Conservation (phyloP, 2,329 filamentous ascomycete species). For the Xylaria sp. region DNA sequence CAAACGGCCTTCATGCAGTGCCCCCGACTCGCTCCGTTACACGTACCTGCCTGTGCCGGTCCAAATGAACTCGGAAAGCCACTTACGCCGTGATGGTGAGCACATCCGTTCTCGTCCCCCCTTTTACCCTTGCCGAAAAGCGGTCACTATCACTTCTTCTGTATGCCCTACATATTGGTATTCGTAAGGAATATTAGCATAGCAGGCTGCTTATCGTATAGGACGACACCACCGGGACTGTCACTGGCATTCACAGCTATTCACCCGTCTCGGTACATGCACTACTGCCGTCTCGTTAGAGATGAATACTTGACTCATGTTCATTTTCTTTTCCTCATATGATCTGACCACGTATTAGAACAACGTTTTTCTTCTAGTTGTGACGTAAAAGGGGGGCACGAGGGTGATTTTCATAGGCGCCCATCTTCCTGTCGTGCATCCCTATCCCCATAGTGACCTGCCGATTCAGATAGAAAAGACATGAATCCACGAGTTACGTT, state of each 20-base stretch:
- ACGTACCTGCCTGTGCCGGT: background rate
- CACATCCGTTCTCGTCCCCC: background rate
- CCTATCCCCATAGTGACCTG: background rate
- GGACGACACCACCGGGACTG: background rate
- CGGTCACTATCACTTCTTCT: background rate
- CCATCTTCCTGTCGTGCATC: background rate
- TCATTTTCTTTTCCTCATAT: conserved; percentile 6
- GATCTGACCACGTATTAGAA: background rate
- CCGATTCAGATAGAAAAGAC: background rate
- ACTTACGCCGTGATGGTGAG: background rate
- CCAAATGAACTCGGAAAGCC: background rate
- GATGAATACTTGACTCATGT: background rate
- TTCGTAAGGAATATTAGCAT: background rate
- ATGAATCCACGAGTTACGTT: background rate
- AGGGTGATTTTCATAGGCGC: background rate
- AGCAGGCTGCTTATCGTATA: background rate
- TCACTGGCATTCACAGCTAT: background rate
- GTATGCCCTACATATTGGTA: background rate
- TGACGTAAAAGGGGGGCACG: background rate
- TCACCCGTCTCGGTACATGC: background rate
- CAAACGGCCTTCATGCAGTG: background rate
- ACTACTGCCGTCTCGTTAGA: background rate
- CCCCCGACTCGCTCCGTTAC: background rate
- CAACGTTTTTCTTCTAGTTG: background rate
- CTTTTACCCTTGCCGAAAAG: background rate